Evolutionary conservation across 495 filamentous ascomycete species (phyloP).

Genomic region (Neurospora sp.): DNA sequence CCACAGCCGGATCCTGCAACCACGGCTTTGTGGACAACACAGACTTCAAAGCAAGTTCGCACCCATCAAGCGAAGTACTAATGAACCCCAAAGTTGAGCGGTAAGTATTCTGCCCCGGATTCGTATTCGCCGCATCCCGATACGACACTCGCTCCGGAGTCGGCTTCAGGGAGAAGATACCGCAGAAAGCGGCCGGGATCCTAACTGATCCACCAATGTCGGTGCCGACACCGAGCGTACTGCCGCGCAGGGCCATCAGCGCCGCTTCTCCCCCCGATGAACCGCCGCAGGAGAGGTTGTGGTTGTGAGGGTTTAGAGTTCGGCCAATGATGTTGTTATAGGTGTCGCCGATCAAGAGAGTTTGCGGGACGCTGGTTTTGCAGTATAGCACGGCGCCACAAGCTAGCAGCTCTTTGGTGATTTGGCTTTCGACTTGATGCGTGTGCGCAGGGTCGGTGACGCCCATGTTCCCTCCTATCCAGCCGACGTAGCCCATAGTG

Average conservation of each 20-base stretch:
- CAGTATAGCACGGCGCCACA: slow-evolving; percentile 48
- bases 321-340: slow-evolving; percentile 59
- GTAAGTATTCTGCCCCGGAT: slow-evolving; percentile 27
- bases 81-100: slow-evolving; percentile 19
- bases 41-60: slow-evolving; percentile 29
- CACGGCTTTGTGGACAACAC: slow-evolving; percentile 18
- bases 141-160: slow-evolving; percentile 46
- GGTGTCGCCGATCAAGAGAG: slow-evolving; percentile 41
- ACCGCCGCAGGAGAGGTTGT: slow-evolving; percentile 49
- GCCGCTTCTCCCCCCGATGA: slow-evolving; percentile 52
- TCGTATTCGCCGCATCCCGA: slow-evolving; percentile 20
- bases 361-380: slow-evolving; percentile 56
- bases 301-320: slow-evolving; percentile 55
- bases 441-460: slow-evolving; percentile 39
- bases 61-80: slow-evolving; percentile 11
- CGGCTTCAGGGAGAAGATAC: slow-evolving; percentile 52
- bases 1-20: slow-evolving; percentile 17
- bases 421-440: slow-evolving; percentile 40
- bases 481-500: slow-evolving; percentile 25
- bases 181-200: slow-evolving; percentile 50
- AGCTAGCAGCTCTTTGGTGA: slow-evolving; percentile 26
- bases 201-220: slow-evolving; percentile 64
- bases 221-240: slow-evolving; percentile 42
- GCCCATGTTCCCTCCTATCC: slow-evolving; percentile 38
- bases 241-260: slow-evolving; percentile 33